Conservation (phyloP, 345 rosid genomes). For the Eucalyptus tenuipes region DNA sequence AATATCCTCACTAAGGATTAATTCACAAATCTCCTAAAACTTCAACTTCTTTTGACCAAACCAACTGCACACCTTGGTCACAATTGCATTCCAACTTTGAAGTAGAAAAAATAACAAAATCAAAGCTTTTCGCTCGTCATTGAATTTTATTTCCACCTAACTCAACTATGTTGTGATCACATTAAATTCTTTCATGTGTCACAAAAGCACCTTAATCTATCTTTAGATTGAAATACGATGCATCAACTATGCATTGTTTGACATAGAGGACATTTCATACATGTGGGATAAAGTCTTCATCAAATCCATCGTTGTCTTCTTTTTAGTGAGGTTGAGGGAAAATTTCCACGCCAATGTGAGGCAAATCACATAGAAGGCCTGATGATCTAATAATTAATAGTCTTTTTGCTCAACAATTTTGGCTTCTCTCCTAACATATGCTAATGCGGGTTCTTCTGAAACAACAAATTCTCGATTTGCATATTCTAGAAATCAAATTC, state of each 20-base stretch:
- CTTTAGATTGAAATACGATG: not conserved
- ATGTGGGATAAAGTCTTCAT: not conserved
- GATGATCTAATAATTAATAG: not conserved
- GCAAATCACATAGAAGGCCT: not conserved
- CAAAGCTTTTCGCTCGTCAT: not conserved
- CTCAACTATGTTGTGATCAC: not conserved
- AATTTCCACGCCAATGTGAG: not conserved
- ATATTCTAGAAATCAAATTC: not conserved
- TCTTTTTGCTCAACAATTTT: not conserved
- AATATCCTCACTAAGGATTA: not conserved
- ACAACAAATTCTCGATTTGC: not conserved
- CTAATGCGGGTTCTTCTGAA: not conserved
- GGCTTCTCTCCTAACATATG: not conserved
- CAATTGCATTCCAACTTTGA: not conserved
- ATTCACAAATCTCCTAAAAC: not conserved
- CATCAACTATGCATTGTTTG: not conserved
- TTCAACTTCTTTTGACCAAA: not conserved
- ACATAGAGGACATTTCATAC: not conserved
- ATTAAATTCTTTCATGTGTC: not conserved
- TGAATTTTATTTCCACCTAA: not conserved
- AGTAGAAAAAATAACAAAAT: not conserved
- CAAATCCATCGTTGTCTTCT: not conserved
- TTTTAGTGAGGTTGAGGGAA: not conserved
- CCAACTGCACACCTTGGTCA: not conserved
- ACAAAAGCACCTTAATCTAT: not conserved